Conservation (phyloP, 1,284 basidiomycete genomes). For the Papiliotrema terrestris region DNA sequence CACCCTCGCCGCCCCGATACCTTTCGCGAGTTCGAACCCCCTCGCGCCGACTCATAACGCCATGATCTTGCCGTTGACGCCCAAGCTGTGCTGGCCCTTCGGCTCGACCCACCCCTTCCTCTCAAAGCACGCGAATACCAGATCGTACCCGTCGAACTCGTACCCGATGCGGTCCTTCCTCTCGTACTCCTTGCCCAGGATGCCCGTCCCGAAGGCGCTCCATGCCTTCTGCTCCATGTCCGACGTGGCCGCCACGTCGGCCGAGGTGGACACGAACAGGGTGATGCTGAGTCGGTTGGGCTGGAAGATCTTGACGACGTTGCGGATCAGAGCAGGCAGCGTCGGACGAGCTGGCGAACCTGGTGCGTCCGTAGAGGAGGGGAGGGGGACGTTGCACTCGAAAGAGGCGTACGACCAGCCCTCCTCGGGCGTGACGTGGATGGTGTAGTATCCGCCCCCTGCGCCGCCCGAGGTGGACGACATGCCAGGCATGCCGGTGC, state of each 20-base stretch:
- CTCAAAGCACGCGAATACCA: conserved; percentile 89
- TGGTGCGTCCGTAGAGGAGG: conserved; percentile 18
- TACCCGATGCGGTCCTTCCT: conserved; percentile 97
- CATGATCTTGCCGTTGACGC: background rate
- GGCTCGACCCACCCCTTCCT: conserved; percentile 44
- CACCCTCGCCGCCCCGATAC: too few species aligned
- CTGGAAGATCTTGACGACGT: conserved; percentile 89
- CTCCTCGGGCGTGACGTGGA: conserved; percentile 96
- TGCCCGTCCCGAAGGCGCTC: conserved; percentile 34
- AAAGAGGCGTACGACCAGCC: conserved; percentile 98
- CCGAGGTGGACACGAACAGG: conserved; percentile 73
- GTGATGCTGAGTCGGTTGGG: conserved; percentile 85
- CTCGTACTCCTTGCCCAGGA: conserved; percentile 48
- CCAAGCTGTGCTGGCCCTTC: background rate
- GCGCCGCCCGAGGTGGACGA: conserved; percentile 14
- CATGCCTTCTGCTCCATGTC: conserved; percentile 27
- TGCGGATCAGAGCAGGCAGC: conserved; percentile 73
- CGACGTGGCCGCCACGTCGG: conserved; percentile 52
- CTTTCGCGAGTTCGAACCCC: too few species aligned
- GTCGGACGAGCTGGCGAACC: conserved; percentile 52
- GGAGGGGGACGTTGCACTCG: conserved; percentile 93
- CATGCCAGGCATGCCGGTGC: conserved; percentile 46
- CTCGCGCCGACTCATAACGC: background rate
- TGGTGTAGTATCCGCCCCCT: conserved; percentile 92
- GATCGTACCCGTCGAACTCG: conserved; percentile 92